Base-by-base conservation (phyloP, 805 yeast genomes). In the Helenozyma rhizophorensis region DNA sequence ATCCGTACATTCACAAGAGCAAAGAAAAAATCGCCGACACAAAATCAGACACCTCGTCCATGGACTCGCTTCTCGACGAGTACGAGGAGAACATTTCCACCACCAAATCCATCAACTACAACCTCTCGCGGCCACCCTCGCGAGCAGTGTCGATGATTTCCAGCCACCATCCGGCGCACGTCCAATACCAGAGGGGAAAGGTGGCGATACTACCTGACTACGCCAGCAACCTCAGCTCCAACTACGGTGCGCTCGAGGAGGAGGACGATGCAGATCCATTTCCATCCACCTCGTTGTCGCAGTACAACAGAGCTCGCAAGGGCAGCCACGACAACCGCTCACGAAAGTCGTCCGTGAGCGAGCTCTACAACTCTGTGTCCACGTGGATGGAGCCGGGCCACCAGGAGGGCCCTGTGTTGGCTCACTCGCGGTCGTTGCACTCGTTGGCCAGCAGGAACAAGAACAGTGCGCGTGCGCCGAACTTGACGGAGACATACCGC, bases 321-420 rank as follows among this genome's bases (percentile, higher is more conserved):
- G 34, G 35, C 25, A 38, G 46, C 24, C 35, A 33, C 10, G 28
- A 37, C 21, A 41, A 27, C 10, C 47, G 59, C 17, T 63, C 70
- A 3, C 39, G 68, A 15, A 44, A 63, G 32, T 63, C 70, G 5
- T 61, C 70, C 5, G 47, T 55, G 25, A 64, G 70, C 44, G 71
- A 66, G 21, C 46, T 55, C 25, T 65, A 71, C 43, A 51, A 58
- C 3, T 53, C 68, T 10, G 75, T 69, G 26, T 60, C 68, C 13
- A 68, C 64, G 34, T 74, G 79, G 78, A 72, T 73, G 77, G 78
- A 72, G 33, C 70, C 76, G 3, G 32, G 60, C 15, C 7, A 6
- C 19, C 8, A 5, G 19, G 7, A 17, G 7, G 19, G 19, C 5
- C 19, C 19, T 5, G 19, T 25, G 2, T 22, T 45, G 15, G 17